Base-by-base conservation (phyloP, 805 yeast species). In the Lachancea lanzarotensis region DNA sequence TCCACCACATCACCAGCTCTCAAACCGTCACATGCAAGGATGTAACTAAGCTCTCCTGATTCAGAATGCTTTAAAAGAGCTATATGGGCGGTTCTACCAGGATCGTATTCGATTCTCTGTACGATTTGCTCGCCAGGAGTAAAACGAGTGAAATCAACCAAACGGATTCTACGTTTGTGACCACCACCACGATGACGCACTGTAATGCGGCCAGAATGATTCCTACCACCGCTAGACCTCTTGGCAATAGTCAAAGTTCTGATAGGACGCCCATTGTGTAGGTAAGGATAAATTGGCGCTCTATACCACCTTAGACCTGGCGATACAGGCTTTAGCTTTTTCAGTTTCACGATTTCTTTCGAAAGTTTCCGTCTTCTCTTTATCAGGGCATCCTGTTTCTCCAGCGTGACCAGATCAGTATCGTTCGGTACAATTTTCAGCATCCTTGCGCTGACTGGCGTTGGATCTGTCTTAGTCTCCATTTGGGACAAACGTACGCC, bases 121-220 rank as follows among this genome's bases (percentile, higher is more conserved):
- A 93, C 97, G 27, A 76, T 74, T 56, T 87, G 93, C 36, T 74
- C 75, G 22, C 97, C 98, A 1, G 81, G 67, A 2, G 63, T 74
- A 33, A 63, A 57, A 59, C 98, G 77, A 55, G 72, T 69, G 57
- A 81, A 82, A 66, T 93, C 98, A 18, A 93, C 75, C 29, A 86
- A 64, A 57, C 98, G 78, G 33, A 86, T 74, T 66, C 98, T 79
- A 59, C 91, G 82, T 65, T 85, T 86, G 64, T 85, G 93, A 30
- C 98, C 98, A 57, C 98, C 98, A 63, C 98, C 98, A 65, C 95
- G 80, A 65, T 93, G 96, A 62, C 98, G 79, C 38, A 87, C 84
- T 3, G 96, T 88, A 57, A 93, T 87, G 54, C 78, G 76, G 53
- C 98, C 98, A 3, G 84, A 72, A 66, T 84, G 73, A 65, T 91